Base-by-base conservation (phyloP, 345 rosid species). In the Aquilaria malaccensis region DNA sequence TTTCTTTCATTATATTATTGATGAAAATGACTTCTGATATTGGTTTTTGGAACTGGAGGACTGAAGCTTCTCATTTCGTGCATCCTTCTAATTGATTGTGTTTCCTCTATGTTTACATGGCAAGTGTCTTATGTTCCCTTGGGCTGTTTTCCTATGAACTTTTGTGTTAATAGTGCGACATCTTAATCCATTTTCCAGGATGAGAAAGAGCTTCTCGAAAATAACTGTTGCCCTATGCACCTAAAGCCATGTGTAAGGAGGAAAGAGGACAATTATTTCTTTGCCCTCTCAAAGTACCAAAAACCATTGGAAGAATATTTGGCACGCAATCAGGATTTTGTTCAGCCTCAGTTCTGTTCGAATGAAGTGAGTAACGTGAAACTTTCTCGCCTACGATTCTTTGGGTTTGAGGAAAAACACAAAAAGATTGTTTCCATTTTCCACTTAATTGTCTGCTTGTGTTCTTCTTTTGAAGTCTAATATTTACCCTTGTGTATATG, bases 241-340 rank as follows among this genome's bases (percentile, higher is more conserved):
- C 81, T 81, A 68, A 80, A 74, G 81, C 97, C 96, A 62, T 93
- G 98, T 71, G 75, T 80, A 67, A 69, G 58, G 11, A 81, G 94
- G 62, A 93, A 87, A 74, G 98, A 93, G 80, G 96, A 93, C 68
- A 89, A 87, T 68, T 93, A 81, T 72, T 89, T 93, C 83, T 93
- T 93, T 68, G 88, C 95, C 61, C 61, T 93, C 69, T 93, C 97
- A 2, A 93, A 87, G 68, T 92, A 92, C 72, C 96, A 92, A 78
- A 84, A 87, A 61, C 68, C 57, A 32, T 77, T 92, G 59, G 96
- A 92, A 82, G 91, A 87, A 12, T 73, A 60, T 63, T 76, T 92
- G 77, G 62, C 70, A 2, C 72, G 73, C 68, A 84, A 89, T 77
- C 84, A 93, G 67, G 72, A 80, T 60, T 85, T 92, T 73, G 89